Evolutionary conservation across 805 yeast genomes (phyloP).

Genomic region (Zygosaccharomyces siamensis): DNA sequence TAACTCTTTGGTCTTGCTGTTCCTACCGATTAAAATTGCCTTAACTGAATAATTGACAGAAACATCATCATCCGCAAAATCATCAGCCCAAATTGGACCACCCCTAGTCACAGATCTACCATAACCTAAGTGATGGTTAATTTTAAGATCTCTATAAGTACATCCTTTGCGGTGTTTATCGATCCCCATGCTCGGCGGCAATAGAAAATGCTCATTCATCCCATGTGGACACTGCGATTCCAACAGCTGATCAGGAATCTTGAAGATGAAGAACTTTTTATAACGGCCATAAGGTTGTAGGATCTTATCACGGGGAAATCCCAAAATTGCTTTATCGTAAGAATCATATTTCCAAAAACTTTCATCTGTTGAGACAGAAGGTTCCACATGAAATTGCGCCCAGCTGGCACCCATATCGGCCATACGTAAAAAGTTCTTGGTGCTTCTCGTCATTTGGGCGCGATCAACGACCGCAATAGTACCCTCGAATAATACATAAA

Average conservation of each 20-base stretch:
- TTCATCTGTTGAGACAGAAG: conserved; percentile 14
- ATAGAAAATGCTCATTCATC: conserved; percentile 27
- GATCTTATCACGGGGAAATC: conserved; percentile 43
- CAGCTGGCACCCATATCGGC: conserved; percentile 51
- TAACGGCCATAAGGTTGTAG: conserved; percentile 45
- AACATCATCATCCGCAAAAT: conserved; percentile 34
- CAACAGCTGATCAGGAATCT: conserved; percentile 47
- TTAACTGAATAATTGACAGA: conserved; percentile 50
- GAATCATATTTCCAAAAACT: conserved; percentile 14
- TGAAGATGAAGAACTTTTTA: conserved; percentile 55
- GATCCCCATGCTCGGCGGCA: conserved; percentile 42
- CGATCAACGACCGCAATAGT: conserved; percentile 29
- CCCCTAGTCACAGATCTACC: conserved; percentile 49
- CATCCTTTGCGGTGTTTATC: conserved; percentile 29
- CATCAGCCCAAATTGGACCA: conserved; percentile 49
- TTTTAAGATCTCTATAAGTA: conserved; percentile 21
- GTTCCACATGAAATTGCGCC: conserved; percentile 36
- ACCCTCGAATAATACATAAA: conserved; percentile 55
- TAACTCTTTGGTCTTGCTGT: conserved; percentile 5
- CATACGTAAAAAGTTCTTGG: conserved; percentile 42
- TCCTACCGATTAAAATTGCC: conserved; percentile 50
- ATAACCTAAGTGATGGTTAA: conserved; percentile 46
- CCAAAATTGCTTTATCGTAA: conserved; percentile 29
- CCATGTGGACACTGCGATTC: conserved; percentile 49
- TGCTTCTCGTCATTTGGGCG: conserved; percentile 15